phyloP scores from a whole-genome alignment of 139 green algal species.

The Chlorella sorokiniana region DNA sequence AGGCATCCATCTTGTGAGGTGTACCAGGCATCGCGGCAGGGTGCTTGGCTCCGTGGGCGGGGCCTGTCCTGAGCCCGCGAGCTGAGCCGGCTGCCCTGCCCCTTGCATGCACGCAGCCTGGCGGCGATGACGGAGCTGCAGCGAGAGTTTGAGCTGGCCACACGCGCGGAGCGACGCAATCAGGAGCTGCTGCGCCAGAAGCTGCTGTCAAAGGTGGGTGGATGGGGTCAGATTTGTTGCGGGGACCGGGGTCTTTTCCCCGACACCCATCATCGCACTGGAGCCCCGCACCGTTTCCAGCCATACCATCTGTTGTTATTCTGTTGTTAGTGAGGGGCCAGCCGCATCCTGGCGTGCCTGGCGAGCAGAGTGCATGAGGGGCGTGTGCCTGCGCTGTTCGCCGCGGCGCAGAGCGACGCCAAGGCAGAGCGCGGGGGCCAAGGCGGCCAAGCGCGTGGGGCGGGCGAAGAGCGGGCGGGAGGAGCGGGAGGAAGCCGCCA shows the following conservation, averaged over 20 bases:
- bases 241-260: not conserved
- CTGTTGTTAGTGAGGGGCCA: no score
- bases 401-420: not conserved
- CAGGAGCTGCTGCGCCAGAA: constrained; percentile 40
- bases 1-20: not conserved
- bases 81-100: not conserved
- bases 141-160: constrained; percentile 65
- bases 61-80: no score
- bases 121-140: constrained; percentile 71
- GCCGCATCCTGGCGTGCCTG: no score
- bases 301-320: no score
- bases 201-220: constrained; percentile 34
- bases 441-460: constrained; percentile 5
- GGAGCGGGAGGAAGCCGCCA: constrained; percentile 43
- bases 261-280: not conserved
- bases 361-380: no score
- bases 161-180: constrained; percentile 53
- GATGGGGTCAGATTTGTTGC: not conserved
- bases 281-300: no score
- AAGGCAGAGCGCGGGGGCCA: constrained; percentile 14
- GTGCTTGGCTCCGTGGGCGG: no score
- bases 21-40: not conserved
- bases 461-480: constrained; percentile 20
- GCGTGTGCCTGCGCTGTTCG: no score
- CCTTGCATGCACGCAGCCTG: constrained; percentile 36